A percentile compares a stretch with the other conserved stretches of the same genome.
Evolutionary conservation across 768 basidiomycete genomes (phyloP).

Genomic region (Suillus tomentosus): DNA sequence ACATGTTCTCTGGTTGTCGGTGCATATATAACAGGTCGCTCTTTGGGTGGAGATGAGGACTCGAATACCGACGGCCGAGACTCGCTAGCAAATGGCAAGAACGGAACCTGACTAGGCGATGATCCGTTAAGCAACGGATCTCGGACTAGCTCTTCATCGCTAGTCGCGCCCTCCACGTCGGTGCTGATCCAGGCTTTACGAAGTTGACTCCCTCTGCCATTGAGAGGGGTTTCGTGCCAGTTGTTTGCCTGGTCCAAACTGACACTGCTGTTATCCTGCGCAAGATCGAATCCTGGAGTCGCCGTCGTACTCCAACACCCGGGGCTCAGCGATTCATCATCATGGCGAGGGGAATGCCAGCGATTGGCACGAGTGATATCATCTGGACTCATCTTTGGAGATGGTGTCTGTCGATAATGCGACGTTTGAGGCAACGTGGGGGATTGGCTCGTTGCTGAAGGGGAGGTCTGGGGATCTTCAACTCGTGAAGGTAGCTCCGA

Average conservation of each 20-base stretch:
- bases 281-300: slow-evolving; percentile 60
- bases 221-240: slow-evolving; percentile 33
- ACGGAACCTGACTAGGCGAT: slow-evolving; percentile 21
- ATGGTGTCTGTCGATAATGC: slow-evolving; percentile 34
- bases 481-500: slow-evolving; percentile 21
- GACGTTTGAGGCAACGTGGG: slow-evolving; percentile 17
- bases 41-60: slow-evolving; percentile 19
- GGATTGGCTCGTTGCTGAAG: slow-evolving; percentile 26
- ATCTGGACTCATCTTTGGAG: slow-evolving; percentile 30
- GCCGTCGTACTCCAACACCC: slow-evolving; percentile 77
- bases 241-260: slow-evolving; percentile 26
- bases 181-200: slow-evolving; percentile 43
- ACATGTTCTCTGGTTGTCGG: slow-evolving; percentile 7
- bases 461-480: slow-evolving; percentile 29
- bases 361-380: slow-evolving; percentile 33
- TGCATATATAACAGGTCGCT: slow-evolving; percentile 16
- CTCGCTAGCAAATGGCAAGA: slow-evolving; percentile 15
- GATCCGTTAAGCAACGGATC: slow-evolving; percentile 19
- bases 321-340: slow-evolving; percentile 43
- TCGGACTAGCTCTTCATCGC: slow-evolving; percentile 29
- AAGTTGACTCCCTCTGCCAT: slow-evolving; percentile 25
- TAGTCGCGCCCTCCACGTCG: slow-evolving; percentile 40
- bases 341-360: slow-evolving; percentile 28
- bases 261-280: slow-evolving; percentile 17
- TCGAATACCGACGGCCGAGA: slow-evolving; percentile 15